Base-by-base conservation (phyloP, 2,329 filamentous ascomycete genomes). In the Mariannaea elegans region DNA sequence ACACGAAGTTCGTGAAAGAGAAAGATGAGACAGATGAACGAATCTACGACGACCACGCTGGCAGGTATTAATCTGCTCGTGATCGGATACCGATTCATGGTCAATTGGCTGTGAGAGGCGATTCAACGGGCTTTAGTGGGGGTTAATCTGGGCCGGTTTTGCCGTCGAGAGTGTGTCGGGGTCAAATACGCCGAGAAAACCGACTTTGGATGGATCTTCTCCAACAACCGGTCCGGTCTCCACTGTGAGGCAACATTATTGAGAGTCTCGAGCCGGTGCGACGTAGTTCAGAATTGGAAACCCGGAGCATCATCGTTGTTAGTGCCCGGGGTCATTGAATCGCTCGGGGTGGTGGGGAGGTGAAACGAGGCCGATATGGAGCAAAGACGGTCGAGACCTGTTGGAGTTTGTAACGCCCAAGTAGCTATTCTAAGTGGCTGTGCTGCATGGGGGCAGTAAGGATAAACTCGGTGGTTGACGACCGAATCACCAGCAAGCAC, bases 31-130 rank as follows among this genome's bases (percentile, higher is more conserved):
- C 31, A 45, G 21, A 54, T 45, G 56, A 52, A 54, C 38, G 34
- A 55, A 49, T 36, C 29, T 27, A 47, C 42, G 24, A 34, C 31
- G 56, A 41, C 50, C 45, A 46, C 27, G 24, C 39, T 18, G 32
- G 16, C 45, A 50, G 56, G 18, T 59, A 59, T 59, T 59, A 59
- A 55, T 50, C 50, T 55, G 38, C 56, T 59, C 39, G 45, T 55
- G 56, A 59, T 59, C 48, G 32, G 48, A 52, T 32, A 27, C 21
- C 12, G 19, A 32, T 27, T 42, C 38, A 31, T 55, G 32, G 12
- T n/a, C 51, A 18, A 46, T 45, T 38, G 36, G 38, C 38, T 29
- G 16, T 50, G 29, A 54, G 50, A 48, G 45, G 10, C 23, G 23
- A 45, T 38, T 18, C 38, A 59, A 55, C 44, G 45, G 48, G 38